Base-by-base conservation (phyloP, 2,329 filamentous ascomycete species). In the Aspergillus fischeri region DNA sequence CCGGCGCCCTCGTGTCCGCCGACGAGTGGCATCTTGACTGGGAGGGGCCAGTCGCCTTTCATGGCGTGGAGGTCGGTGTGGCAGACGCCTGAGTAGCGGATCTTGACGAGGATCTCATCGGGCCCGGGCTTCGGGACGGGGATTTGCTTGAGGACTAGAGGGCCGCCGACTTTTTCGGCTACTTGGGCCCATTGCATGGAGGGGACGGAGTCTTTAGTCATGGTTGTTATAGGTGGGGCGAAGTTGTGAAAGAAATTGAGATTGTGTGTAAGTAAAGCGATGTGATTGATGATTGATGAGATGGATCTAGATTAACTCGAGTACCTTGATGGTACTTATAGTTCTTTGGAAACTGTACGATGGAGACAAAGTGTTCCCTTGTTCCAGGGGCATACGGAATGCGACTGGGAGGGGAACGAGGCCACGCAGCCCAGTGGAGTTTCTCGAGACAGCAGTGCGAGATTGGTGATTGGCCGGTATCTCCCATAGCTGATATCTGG, bases 171-270 rank as follows among this genome's bases (percentile, higher is more conserved):
- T 81, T 91, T 84, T 77, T 96, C 89, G 67, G 93, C 81, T 66
- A 97, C 90, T 77, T 93, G 89, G 51, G 92, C 92, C 90, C 88
- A 94, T 81, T 97, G 92, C 76, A 87, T 86, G 52, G 81, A 84
- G 59, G 92, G 92, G 69, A 96, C 83, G 55, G 78, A 67, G 60
- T 60, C 57, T 9, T 21, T 59, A 49, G 42, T 53, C 9, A 27
- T 21, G 24, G 44, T 11, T 24, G 21, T 38, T 17, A 1, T 17
- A 0, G 9, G n/a, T 45, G 42, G 21, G 24, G 24, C 24, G 44
- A 27, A 10, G 4, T 6, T 14, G 10, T n/a, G 10, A 11, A 14
- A 24, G 10, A 6, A 14, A 17, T 17, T 47, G 21, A 27, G 8
- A 24, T 11, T 25, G n/a, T 5, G 20, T 7, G 5, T 47, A 11